Evolutionary conservation across 75 land plant species (phyloP), one percentile per base, ranked within the genome.

Genomic region (Gnetum montanum): DNA sequence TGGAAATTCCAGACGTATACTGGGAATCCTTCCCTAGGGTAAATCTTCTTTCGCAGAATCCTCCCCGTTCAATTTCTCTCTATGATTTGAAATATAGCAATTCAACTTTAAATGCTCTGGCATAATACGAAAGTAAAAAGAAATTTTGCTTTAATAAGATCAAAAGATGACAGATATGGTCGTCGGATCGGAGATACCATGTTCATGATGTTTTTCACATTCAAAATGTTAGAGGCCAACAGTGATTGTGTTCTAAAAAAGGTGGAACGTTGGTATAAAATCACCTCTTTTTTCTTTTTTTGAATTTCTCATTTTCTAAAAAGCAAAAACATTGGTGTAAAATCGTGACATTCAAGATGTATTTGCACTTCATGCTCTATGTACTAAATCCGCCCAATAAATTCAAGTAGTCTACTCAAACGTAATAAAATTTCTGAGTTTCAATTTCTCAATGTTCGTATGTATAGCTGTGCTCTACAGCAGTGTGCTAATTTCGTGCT

Each of bases 11-110:
- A 40, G 77, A 65, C 3, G 41, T 74, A 10, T 84, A 73, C 40
- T 60, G 66, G 65, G 78, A 76, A 30, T 19, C 68, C 0, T 75
- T 84, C 20, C 85, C 88, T 10, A 84, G 81, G 88, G 85, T 84
- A 49, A 6, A 40, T 54, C 22, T 37, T 57, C 34, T 38, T 28
- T 31, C 26, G 18, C 22, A 12, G n/a, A 28, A 40, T 40, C 16
- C 49, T 24, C 20, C 7, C 8, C 12, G 23, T 46, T 46, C 4
- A 11, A 46, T 23, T 23, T 41, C 4, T 18, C 13, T 41, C 43
- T 8, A 15, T 15, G n/a, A 15, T 41, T 41, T 12, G 13, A 41
- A 41, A 40, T 16, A 41, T 41, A 36, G 38, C 38, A 36, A 36
- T 8, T 36, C 38, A 0, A 8, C 12, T 36, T 8, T 41, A 3